Percentiles rank a stretch among this genome's conserved stretches.
Evolutionary conservation across 1,139 yeast genomes (phyloP).

Genomic region (Saccharomycopsis hybrid): DNA sequence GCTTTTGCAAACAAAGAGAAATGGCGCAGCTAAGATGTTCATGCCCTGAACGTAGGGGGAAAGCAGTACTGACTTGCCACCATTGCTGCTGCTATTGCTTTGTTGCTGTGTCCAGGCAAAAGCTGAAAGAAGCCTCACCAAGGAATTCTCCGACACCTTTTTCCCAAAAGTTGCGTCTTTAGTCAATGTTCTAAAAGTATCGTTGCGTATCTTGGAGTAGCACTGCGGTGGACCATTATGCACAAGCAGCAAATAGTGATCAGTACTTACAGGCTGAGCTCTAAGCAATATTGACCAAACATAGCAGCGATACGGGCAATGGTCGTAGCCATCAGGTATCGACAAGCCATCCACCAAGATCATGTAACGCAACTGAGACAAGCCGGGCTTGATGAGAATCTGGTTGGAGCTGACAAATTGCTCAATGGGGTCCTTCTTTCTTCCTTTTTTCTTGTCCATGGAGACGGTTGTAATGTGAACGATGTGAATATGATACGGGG

Average conservation of each 20-base stretch:
- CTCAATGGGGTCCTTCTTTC: constrained; percentile 62
- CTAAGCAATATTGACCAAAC: constrained; percentile 79
- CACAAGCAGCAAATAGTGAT: constrained; percentile 50
- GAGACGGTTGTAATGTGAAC: neutral
- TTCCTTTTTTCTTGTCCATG: constrained; percentile 29
- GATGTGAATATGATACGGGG: neutral
- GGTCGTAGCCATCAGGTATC: constrained; percentile 35
- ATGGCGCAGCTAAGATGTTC: constrained; percentile 83
- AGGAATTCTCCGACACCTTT: constrained; percentile 61
- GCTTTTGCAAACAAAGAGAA: constrained; percentile 66
- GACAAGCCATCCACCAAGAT: constrained; percentile 74
- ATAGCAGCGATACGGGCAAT: constrained; percentile 63
- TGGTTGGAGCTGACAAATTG: constrained; percentile 57
- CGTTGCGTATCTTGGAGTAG: constrained; percentile 72
- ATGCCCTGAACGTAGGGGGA: constrained; percentile 80
- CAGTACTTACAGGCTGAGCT: constrained; percentile 50
- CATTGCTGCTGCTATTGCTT: neutral
- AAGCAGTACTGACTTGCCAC: constrained; percentile 8
- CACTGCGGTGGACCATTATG: constrained; percentile 50
- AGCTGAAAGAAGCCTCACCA: constrained; percentile 67
- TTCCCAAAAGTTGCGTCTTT: constrained; percentile 62
- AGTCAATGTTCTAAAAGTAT: constrained; percentile 80
- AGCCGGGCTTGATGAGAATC: constrained; percentile 57
- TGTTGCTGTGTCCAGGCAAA: constrained; percentile 48
- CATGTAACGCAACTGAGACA: constrained; percentile 73